Evolutionary conservation across 75 land plant genomes (phyloP), one percentile per base, ranked within the genome.

Genomic region (Sequoiadendron giganteum): DNA sequence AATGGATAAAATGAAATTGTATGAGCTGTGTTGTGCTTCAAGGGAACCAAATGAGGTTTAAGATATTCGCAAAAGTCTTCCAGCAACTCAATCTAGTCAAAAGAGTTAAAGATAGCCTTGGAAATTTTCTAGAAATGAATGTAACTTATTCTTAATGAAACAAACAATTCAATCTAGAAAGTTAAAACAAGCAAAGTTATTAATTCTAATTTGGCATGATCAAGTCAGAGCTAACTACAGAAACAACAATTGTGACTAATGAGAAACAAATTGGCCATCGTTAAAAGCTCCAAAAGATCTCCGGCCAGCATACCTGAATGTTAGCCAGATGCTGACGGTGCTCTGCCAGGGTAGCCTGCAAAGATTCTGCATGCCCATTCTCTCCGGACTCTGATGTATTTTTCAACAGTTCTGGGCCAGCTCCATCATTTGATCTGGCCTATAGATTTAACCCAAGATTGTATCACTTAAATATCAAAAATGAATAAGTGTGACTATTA

Each of bases 291-390:
- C 77, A 32, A 32, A 32, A 30, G 16, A 75, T 3, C 34, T 30
- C 10, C 34, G 39, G 42, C 21, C 65, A 55, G 32, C 40, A 10
- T 86, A 96, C 99, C 99, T 98, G 94, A 87, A 98, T 94, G 88
- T 98, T 98, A 65, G 92, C 97, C 68, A 98, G 89, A 90, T 98
- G 99, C 88, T 98, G 99, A 78, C 91, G 93, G 86, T 98, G 99
- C 88, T 98, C 99, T 72, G 93, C 89, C 65, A 98, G 95, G 55
- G 99, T 96, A 86, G 97, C 85, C 52, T 93, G 89, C 78, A 98
- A 89, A 32, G 99, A 94, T 87, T 96, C 96, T 86, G 99, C 96
- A 92, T 98, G 99, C 38, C 94, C 95, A 91, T 90, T 92, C 30
- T 88, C 87, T 65, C 91, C 94, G 88, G 85, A 88, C 88, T 94